Conservation (phyloP, 2,329 filamentous ascomycete genomes). For the Eutypa lata region DNA sequence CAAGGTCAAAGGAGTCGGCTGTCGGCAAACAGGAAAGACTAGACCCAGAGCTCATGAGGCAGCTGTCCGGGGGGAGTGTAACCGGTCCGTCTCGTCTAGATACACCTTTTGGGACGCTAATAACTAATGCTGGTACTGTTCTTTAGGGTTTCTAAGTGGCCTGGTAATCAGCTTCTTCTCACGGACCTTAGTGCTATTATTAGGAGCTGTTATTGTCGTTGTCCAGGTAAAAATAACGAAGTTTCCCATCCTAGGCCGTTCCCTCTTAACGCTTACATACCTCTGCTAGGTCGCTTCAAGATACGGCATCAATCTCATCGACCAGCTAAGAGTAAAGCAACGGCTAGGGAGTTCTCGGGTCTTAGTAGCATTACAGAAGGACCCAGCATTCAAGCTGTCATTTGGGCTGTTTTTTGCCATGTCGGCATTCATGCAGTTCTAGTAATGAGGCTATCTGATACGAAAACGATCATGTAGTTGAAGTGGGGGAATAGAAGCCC, state of each 20-base stretch:
- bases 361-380: constrained; percentile 49
- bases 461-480: neutral
- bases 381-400: constrained; percentile 63
- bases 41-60: constrained; percentile 37
- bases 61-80: constrained; percentile 55
- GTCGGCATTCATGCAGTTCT: constrained; percentile 58
- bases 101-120: too few relatives aligned
- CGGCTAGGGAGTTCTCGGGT: constrained; percentile 36
- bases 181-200: constrained; percentile 62
- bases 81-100: constrained; percentile 35
- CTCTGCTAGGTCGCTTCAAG: constrained; percentile 27
- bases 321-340: constrained; percentile 28
- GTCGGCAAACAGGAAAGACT: constrained; percentile 17
- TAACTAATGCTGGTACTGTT: neutral
- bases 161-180: constrained; percentile 69
- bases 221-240: constrained; percentile 51
- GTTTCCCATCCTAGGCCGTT: neutral
- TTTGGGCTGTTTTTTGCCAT: constrained; percentile 73
- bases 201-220: neutral
- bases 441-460: constrained; percentile 1
- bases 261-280: constrained; percentile 2
- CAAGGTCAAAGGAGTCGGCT: constrained; percentile 11
- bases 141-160: constrained; percentile 58
- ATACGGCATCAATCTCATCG: constrained; percentile 30
- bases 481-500: neutral